Base-by-base conservation (phyloP, 1,284 basidiomycete species). In the Sporisorium graminicola region DNA sequence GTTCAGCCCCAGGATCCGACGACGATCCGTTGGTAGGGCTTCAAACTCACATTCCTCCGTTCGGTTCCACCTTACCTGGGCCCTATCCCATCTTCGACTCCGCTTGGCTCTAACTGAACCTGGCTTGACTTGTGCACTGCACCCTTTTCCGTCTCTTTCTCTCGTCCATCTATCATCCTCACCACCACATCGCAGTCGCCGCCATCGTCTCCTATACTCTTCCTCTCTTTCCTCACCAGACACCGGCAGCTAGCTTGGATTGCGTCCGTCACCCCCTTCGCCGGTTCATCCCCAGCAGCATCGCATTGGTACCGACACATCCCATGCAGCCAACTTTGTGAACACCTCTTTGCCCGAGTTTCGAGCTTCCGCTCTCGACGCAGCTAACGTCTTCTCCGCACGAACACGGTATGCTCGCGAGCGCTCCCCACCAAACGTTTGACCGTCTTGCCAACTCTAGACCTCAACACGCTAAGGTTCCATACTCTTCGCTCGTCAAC, bases 321-420 rank as follows among this genome's bases (percentile, higher is more conserved):
- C 66, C 27, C 33, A 72, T 72, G 69, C 69, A 59, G 52, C 55
- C 50, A 63, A 60, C 59, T 52, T 51, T 29, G 69, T 72, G 69
- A 72, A 59, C 31, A 49, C 56, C 22, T 20, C 13, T 55, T 22
- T 43, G 64, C 62, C 53, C 64, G 56, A 72, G 69, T 51, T n/a
- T 59, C 64, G 56, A 72, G 69, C 55, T 59, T 47, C 16, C 31
- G 9, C 20, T 22, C 31, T 8, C 16, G 10, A 29, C 52, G n/a
- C 33, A 16, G 5, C 4, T 10, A 6, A 55, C 33, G 50, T 40
- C 47, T 8, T 5, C 26, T 24, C 49, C 46, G n/a, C 59, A 7
- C 26, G 27, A 51, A 54, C 51, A 59, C 69, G 69, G 58, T 59
- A 72, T 72, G 69, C 64, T 72, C 37, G 69, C 66, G 42, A 72